phyloP scores from a whole-genome alignment of 106 monocot species.

The Platanthera zijinensis region DNA sequence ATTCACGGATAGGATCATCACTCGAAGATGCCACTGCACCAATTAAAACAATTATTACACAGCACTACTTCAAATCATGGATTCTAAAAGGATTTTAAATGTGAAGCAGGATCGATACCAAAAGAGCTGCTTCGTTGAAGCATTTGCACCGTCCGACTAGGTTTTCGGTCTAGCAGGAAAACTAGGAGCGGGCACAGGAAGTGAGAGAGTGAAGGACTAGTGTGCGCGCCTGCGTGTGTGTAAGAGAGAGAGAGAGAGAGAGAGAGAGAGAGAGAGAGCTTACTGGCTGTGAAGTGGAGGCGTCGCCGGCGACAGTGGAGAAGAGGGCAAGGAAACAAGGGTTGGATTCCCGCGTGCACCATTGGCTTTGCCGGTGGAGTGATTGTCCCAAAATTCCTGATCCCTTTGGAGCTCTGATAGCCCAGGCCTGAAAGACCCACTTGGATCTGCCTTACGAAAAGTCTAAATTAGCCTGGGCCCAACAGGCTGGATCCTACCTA shows the following conservation, averaged over 20 bases:
- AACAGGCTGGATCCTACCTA: no score
- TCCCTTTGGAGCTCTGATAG: no score
- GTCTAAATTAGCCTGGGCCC: no score
- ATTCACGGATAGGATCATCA: slow-evolving; percentile 70
- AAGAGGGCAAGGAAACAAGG: not conserved
- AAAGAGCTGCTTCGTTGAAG: not conserved
- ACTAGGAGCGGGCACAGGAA: not conserved
- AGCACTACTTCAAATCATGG: not conserved
- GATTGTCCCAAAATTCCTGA: not conserved
- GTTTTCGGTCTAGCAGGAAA: not conserved
- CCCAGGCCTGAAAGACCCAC: no score
- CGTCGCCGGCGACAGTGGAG: not conserved
- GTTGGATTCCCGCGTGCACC: not conserved
- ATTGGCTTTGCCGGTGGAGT: not conserved
- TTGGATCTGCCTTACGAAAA: no score
- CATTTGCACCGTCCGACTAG: not conserved
- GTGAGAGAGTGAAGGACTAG: not conserved
- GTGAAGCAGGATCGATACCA: not conserved
- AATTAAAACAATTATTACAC: slow-evolving; percentile 4
- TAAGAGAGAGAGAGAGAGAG: not conserved
- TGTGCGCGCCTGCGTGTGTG: no score
- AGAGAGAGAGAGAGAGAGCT: slow-evolving; percentile 6
- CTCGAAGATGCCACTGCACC: slow-evolving; percentile 58
- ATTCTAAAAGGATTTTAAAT: not conserved
- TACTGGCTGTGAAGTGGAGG: slow-evolving; percentile 1